Conservation (phyloP, 2,329 filamentous ascomycete genomes). For the Polytolypa hystricis region DNA sequence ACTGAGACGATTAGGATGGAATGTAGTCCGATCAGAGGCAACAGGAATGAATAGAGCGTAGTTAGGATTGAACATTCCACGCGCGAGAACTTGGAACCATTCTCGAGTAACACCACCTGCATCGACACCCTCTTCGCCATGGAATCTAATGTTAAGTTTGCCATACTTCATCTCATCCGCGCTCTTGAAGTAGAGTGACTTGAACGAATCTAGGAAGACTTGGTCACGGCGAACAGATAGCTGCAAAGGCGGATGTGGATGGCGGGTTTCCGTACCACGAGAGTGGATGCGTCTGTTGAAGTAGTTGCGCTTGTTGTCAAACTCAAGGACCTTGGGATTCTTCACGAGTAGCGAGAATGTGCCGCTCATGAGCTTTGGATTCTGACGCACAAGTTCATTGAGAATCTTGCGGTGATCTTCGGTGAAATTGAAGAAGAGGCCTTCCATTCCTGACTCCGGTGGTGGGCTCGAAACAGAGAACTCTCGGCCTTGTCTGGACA, state of each 20-base stretch:
- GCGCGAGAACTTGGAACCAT: constrained; percentile 96
- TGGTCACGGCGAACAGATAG: constrained; percentile 84
- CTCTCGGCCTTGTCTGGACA: constrained; percentile 48
- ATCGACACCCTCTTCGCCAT: constrained; percentile 94
- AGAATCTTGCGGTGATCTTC: constrained; percentile 96
- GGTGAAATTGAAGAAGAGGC: constrained; percentile 91
- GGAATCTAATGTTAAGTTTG: constrained; percentile 95
- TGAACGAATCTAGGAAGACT: constrained; percentile 97
- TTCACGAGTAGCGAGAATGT: constrained; percentile 93
- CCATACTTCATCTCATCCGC: constrained; percentile 98
- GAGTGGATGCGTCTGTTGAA: constrained; percentile 89
- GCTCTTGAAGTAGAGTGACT: constrained; percentile 92
- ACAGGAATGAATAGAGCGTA: constrained; percentile 95
- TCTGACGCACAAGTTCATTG: constrained; percentile 93
- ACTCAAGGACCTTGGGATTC: constrained; percentile 97
- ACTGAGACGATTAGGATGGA: constrained; percentile 94
- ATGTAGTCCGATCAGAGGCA: constrained; percentile 92
- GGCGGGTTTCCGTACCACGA: constrained; percentile 57
- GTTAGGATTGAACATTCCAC: constrained; percentile 98
- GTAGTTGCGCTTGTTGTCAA: constrained; percentile 99
- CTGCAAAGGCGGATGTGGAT: constrained; percentile 66
- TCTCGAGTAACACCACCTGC: constrained; percentile 94
- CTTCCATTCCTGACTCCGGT: constrained; percentile 73
- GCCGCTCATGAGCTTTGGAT: constrained; percentile 96
- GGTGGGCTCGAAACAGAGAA: constrained; percentile 63